A percentile compares a stretch with the other conserved stretches of the same genome.
Evolutionary conservation across 148 eudicot genomes (phyloP).

Genomic region (Rhododendron ovatum): DNA sequence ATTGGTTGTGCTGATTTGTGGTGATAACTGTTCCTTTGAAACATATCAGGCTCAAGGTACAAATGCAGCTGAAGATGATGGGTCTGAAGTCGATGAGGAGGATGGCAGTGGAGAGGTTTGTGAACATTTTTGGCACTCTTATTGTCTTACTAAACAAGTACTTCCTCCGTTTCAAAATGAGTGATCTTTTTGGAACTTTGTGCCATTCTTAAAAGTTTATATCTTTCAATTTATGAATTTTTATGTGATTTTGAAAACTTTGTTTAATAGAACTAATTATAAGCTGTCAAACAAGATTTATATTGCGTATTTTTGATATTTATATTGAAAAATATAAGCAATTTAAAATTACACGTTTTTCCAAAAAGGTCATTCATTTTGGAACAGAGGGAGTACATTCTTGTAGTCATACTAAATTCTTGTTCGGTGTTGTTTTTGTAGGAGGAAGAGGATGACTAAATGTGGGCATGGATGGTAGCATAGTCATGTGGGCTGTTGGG

Average conservation of each 20-base stretch:
- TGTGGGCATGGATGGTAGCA: background rate
- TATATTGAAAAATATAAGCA: too few relatives aligned
- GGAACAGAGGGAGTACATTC: background rate
- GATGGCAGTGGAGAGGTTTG: slow-evolving; percentile 35
- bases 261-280: too few relatives aligned
- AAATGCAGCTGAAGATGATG: slow-evolving; percentile 28
- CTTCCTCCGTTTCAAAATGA: too few relatives aligned
- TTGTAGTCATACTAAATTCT: background rate
- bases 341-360: too few relatives aligned
- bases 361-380: too few relatives aligned
- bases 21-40: background rate
- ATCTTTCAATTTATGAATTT: too few relatives aligned
- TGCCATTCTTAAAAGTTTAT: too few relatives aligned
- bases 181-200: too few relatives aligned
- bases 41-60: slow-evolving; percentile 13
- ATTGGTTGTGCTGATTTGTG: background rate
- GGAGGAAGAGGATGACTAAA: slow-evolving; percentile 10
- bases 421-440: background rate
- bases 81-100: slow-evolving; percentile 38
- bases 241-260: too few relatives aligned
- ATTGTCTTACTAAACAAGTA: background rate
- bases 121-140: background rate
- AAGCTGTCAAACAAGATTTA: too few relatives aligned
- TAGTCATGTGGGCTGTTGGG: background rate
- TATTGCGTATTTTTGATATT: too few relatives aligned